phyloP scores from a whole-genome alignment of 2,329 filamentous ascomycete genomes.

The Colletotrichum musicola region DNA sequence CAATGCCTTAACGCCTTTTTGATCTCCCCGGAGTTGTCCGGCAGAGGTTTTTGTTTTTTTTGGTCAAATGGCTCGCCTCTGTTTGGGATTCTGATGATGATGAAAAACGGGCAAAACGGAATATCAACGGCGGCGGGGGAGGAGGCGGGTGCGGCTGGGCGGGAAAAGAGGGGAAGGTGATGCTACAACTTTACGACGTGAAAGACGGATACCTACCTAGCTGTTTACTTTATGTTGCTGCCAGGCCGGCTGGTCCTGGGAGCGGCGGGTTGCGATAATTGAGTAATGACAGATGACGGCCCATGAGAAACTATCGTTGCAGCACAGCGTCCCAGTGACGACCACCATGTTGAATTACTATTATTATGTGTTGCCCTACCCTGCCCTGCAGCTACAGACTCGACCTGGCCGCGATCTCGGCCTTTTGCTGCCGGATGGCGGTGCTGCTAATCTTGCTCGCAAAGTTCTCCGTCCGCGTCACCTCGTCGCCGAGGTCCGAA shows the following conservation, averaged over 20 bases:
- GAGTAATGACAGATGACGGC: neutral
- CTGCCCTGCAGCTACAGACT: conserved; percentile 1
- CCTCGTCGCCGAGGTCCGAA: conserved; percentile 60
- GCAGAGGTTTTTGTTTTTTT: conserved; percentile 13
- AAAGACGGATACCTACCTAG: conserved; percentile 41
- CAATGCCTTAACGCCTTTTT: conserved; percentile 5
- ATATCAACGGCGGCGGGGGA: conserved; percentile 14
- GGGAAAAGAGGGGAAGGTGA: neutral
- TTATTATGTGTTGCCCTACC: too few species aligned
- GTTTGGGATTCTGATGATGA: conserved; percentile 36
- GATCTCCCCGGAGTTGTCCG: conserved; percentile 20
- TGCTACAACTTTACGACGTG: conserved; percentile 33
- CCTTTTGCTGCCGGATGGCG: conserved; percentile 73
- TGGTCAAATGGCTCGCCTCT: conserved; percentile 13
- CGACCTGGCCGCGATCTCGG: conserved; percentile 40
- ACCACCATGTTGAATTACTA: too few species aligned
- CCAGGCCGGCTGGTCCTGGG: conserved; percentile 39
- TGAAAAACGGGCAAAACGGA: conserved; percentile 27
- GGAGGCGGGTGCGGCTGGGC: conserved; percentile 3
- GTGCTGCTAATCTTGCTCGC: conserved; percentile 92
- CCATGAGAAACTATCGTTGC: too few species aligned
- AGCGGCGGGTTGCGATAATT: neutral
- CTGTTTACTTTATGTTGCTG: conserved; percentile 38
- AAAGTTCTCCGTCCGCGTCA: conserved; percentile 70
- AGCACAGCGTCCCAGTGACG: too few species aligned